Evolutionary conservation across 495 filamentous ascomycete species (phyloP), one percentile per base, ranked within the genome.

Genomic region (Sphaerosporella brunnea): DNA sequence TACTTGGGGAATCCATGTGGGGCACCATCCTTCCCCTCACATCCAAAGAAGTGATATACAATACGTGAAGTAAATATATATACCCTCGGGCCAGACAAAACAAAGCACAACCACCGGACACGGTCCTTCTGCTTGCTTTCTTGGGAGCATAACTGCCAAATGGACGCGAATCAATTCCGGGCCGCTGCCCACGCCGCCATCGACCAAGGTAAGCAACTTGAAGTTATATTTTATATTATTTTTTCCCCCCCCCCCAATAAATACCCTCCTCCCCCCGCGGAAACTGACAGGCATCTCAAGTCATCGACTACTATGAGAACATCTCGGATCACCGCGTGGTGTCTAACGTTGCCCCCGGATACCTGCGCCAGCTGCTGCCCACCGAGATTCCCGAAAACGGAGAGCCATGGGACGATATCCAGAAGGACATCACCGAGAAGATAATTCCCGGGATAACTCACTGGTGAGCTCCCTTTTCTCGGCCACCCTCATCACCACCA

Each of bases 401-500:
- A 30, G 85, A 96, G 63, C 49, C 68, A 54, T 95, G 86, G 86
- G 61, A 65, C 34, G 67, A 73, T 40, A 95, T 96, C 56, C 83
- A 93, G 56, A 66, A 72, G 23, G 88, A 96, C 63, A 77, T 96
- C 39, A 82, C 87, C 54, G 62, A 72, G 11, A 84, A 90, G 57
- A 94, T 96, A 62, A 77, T 94, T 62, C 90, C 90, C 0, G 90
- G 90, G 2, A 66, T 97, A 45, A 97, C 90, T 0, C 90, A 96
- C 65, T 97, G 90, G 82, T 76, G 63, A 9, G 13, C 32, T 20
- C 32, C 23, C 4, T 36, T 11, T 32, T 24, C 35, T 47, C n/a
- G 19, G n/a, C n/a, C n/a, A n/a, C n/a, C n/a, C n/a, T n/a, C n/a
- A n/a, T n/a, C n/a, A n/a, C n/a, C n/a, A n/a, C n/a, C n/a, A n/a